Conservation (phyloP, 108 stramenopile species). For the Tribonema minus region DNA sequence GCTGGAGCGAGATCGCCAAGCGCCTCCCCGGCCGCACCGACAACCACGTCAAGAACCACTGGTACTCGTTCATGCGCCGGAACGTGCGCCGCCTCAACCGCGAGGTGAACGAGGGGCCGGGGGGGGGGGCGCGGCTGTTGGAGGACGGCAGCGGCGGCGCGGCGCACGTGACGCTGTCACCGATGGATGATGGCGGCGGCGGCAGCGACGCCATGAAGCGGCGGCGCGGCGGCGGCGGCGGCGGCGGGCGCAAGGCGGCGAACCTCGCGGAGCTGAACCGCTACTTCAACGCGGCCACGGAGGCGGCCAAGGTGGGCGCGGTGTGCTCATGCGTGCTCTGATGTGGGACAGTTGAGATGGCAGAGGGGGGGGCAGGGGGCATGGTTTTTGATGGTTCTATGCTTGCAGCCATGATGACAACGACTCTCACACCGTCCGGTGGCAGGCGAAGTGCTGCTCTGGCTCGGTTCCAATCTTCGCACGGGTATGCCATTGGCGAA, state of each 20-base stretch:
- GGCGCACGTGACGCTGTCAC: background rate
- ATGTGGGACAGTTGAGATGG: background rate
- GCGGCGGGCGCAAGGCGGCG: constrained; percentile 57
- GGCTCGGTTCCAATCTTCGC: background rate
- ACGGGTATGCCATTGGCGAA: background rate
- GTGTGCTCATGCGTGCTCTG: background rate
- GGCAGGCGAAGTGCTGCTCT: background rate
- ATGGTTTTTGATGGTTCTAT: too few species aligned
- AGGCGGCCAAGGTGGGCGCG: constrained; percentile 53
- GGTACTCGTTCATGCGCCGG: constrained; percentile 58
- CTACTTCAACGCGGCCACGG: constrained; percentile 53
- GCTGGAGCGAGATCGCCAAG: constrained; percentile 57
- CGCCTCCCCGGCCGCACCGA: too few species aligned
- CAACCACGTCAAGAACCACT: too few species aligned
- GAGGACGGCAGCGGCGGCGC: background rate
- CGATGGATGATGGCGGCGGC: background rate
- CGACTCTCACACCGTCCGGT: background rate
- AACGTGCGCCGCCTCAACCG: constrained; percentile 58
- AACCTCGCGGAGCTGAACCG: constrained; percentile 54
- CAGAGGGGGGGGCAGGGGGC: too few species aligned
- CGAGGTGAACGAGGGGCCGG: constrained; percentile 53
- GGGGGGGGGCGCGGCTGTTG: too few species aligned
- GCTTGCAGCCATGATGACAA: background rate
- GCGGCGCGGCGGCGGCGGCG: too few species aligned
- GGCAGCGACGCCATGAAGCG: too few species aligned